phyloP scores from a whole-genome alignment of 306 rosid species.

The Rubus parviflorus region DNA sequence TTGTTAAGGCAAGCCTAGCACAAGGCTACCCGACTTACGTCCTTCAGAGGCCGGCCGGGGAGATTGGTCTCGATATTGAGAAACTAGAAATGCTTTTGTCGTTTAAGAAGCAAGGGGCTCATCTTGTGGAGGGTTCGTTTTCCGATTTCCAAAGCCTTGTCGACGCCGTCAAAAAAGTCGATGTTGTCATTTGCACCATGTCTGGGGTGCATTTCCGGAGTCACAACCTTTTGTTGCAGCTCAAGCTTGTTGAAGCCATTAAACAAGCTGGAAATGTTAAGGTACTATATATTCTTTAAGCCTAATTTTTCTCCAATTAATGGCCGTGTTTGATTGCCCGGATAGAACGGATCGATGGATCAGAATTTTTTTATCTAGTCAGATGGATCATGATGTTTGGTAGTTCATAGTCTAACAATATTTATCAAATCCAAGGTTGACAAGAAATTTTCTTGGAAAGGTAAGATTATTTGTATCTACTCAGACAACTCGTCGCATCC shows the following conservation, averaged over 20 bases:
- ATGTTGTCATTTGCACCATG: constrained; percentile 73
- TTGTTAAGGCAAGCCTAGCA: constrained; percentile 66
- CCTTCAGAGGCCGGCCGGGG: constrained; percentile 68
- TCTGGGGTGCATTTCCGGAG: constrained; percentile 77
- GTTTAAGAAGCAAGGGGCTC: constrained; percentile 73
- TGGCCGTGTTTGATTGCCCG: too few species aligned
- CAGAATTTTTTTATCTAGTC: too few species aligned
- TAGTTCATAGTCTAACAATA: too few species aligned
- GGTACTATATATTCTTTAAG: constrained; percentile 44
- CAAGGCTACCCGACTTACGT: constrained; percentile 70
- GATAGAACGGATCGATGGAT: too few species aligned
- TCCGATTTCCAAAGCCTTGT: constrained; percentile 69
- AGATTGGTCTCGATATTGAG: constrained; percentile 65
- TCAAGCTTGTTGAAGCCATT: constrained; percentile 80
- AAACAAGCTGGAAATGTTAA: constrained; percentile 72
- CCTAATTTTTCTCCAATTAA: neutral
- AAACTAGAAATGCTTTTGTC: constrained; percentile 60
- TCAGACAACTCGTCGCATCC: too few species aligned
- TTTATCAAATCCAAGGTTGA: too few species aligned
- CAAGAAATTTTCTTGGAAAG: too few species aligned
- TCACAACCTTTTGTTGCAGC: constrained; percentile 69
- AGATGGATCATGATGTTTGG: too few species aligned
- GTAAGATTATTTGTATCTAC: too few species aligned
- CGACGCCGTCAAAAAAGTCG: constrained; percentile 62
- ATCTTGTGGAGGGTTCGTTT: constrained; percentile 61